phyloP scores from a whole-genome alignment of 495 filamentous ascomycete species.

The Tuber brumale region DNA sequence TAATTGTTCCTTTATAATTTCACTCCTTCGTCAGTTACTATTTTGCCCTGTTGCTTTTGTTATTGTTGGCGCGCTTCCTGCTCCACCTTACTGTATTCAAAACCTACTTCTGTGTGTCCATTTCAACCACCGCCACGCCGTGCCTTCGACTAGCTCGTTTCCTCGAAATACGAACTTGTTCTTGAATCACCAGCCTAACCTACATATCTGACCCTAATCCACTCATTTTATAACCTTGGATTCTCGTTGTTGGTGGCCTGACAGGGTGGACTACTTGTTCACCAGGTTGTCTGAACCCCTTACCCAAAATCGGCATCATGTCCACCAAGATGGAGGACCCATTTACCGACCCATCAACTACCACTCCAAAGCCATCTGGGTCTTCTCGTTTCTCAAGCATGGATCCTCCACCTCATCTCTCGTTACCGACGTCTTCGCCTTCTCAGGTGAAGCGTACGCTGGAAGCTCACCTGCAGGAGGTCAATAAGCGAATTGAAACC shows the following conservation, averaged over 20 bases:
- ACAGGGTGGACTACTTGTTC: neutral
- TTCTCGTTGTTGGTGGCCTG: neutral
- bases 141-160: neutral
- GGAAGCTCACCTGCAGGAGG: constrained; percentile 85
- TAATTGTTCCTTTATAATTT: neutral
- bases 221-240: neutral
- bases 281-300: neutral
- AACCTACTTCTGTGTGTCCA: neutral
- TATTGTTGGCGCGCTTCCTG: neutral
- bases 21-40: neutral
- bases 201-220: neutral
- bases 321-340: constrained; percentile 51
- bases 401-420: constrained; percentile 72
- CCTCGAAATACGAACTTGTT: neutral
- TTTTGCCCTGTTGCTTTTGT: constrained; percentile 1
- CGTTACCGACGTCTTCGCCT: constrained; percentile 68
- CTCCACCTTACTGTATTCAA: neutral
- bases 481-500: constrained; percentile 81
- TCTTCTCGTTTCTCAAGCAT: constrained; percentile 48
- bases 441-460: constrained; percentile 80
- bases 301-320: constrained; percentile 23
- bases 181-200: neutral
- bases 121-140: neutral
- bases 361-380: neutral
- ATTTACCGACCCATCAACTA: constrained; percentile 45